Base-by-base conservation (phyloP, 2,329 filamentous ascomycete genomes). In the Aspergillus tamarii region DNA sequence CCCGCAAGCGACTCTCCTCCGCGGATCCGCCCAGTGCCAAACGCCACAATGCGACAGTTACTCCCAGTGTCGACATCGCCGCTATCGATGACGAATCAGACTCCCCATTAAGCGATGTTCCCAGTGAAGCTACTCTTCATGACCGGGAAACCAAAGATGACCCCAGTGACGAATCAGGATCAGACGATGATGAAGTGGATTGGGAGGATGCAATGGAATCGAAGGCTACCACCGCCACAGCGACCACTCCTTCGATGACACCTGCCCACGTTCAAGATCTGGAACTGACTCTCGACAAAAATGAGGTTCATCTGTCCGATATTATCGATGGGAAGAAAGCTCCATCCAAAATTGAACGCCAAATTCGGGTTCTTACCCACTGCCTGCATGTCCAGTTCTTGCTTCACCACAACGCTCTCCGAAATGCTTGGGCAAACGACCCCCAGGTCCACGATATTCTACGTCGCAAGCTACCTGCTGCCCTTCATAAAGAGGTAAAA, bases 351-450 rank as follows among this genome's bases (percentile, higher is more conserved):
- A 87, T 91, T 32, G 93, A 97, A 74, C 88, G 92, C 58, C 86
- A 88, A 64, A 91, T 94, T 61, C 87, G 95, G 30, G 86, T 89
- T 39, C 85, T 89, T 4, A 93, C 93, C 0, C 95, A 99, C 77
- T 91, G 92, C 70, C 84, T 97, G 69, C 95, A 99, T 77, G 93
- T 98, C 2, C 89, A 96, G 74, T 87, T 89, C 59, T 82, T 99
- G 19, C 85, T 99, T 64, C 97, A 91, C 84, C 94, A 98, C 75
- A 98, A 98, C 73, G 87, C 92, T 0, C 79, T 95, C 16, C 88
- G 92, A 48, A 97, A 98, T 75, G 84, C 87, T 0, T 98, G 94
- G 90, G 80, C 93, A 23, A 92, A 92, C 69, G 91, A 98, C 70
- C 77, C 84, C 4, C 87, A 91, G 66, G 84, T 96, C 0, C 92